Base-by-base conservation (phyloP, 352 stramenopile genomes). In the Phytopythium cucurbitacearum region DNA sequence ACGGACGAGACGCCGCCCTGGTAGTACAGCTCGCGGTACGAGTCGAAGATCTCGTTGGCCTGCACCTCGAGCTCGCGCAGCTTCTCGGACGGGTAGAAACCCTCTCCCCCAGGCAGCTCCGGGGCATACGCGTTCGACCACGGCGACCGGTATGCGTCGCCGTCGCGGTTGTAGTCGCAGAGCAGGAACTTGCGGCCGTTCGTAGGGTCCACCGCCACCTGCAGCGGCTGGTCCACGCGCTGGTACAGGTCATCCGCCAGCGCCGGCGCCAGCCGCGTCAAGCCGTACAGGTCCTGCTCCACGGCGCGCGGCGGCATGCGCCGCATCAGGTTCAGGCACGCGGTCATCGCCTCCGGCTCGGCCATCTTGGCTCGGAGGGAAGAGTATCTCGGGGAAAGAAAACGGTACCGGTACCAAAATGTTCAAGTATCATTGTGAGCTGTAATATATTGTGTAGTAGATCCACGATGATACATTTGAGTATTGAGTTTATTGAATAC, bases 11-110 rank as follows among this genome's bases (percentile, higher is more conserved):
- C 83, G 40, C 89, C 91, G 9, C 89, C 85, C 56, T 96, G 87
- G 70, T 98, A 99, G 71, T 99, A 99, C 38, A 98, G 73, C 67
- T 98, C 88, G 13, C 89, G 74, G 71, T 99, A 99, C 48, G 90
- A 86, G 67, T 98, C 94, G 63, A 98, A 98, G 54, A 99, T 90
- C 71, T 98, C 91, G 68, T 99, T 98, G 10, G 89, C 86, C 47
- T 97, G 70, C 16, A 96, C 63, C 70, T 99, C 95, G 12, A 98
- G 73, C 53, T 87, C 71, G 5, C 93, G 84, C 28, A 98, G 57
- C 42, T 83, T 82, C 59, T 97, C 80, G 0, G 87, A 96, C 5
- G 91, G 89, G 42, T 80, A 88, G 51, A 97, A 97, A n/a, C 88
- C 85, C 58, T 97, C 85, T 11, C 84, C 80, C 52, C 95, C 82